Conservation (phyloP, 768 basidiomycete genomes). For the Phlegmacium glaucopus region DNA sequence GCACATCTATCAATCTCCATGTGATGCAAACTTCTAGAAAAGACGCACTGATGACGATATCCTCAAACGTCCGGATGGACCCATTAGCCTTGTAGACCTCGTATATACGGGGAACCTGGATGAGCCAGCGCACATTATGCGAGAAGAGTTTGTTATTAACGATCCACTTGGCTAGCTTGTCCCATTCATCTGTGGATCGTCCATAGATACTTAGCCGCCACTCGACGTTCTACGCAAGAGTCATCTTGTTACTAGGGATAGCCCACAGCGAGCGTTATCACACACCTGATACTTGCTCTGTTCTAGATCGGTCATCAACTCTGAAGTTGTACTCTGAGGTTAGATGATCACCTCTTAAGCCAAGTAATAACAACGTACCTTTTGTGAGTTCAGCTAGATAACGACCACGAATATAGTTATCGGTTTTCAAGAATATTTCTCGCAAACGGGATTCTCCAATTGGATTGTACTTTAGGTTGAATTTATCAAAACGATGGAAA, state of each 20-base stretch:
- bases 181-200: conserved; percentile 83
- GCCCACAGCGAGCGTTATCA: not conserved
- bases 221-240: conserved; percentile 71
- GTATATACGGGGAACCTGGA: conserved; percentile 93
- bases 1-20: conserved; percentile 1
- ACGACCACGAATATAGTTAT: conserved; percentile 88
- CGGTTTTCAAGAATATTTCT: conserved; percentile 98
- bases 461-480: conserved; percentile 96
- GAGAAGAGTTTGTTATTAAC: conserved; percentile 90
- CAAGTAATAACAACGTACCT: conserved; percentile 42
- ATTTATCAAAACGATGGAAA: conserved; percentile 98
- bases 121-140: conserved; percentile 97
- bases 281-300: conserved; percentile 96
- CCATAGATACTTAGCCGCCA: conserved; percentile 98
- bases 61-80: conserved; percentile 81
- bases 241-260: not conserved
- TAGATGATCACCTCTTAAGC: not conserved
- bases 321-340: conserved; percentile 36
- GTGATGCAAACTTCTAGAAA: not conserved
- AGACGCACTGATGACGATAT: conserved; percentile 81
- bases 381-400: conserved; percentile 94
- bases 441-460: conserved; percentile 92
- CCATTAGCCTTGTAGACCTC: conserved; percentile 92
- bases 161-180: conserved; percentile 97
- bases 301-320: conserved; percentile 96